Evolutionary conservation across 1,139 yeast species (phyloP).

Genomic region (Scheffersomyces stambukii): DNA sequence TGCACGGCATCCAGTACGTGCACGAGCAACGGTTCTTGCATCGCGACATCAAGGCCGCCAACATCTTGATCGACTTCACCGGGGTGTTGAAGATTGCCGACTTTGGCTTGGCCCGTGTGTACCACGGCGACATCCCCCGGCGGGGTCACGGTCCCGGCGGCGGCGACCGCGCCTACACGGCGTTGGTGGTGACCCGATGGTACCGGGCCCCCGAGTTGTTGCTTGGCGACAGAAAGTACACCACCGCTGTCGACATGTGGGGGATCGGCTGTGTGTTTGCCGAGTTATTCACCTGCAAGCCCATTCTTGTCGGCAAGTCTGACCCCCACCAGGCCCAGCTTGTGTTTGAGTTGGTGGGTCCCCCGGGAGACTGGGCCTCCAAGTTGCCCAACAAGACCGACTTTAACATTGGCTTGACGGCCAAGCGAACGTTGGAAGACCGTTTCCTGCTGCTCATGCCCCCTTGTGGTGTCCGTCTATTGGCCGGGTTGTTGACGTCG

Average conservation of each 20-base stretch:
- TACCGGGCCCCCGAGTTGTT: conserved; percentile 93
- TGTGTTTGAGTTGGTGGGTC: conserved; percentile 77
- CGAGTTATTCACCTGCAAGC: conserved; percentile 76
- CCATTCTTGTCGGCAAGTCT: conserved; percentile 79
- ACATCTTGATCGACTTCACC: conserved; percentile 68
- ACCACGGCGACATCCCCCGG: conserved; percentile 68
- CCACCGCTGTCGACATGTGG: conserved; percentile 96
- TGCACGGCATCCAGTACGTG: conserved; percentile 76
- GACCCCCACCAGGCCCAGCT: conserved; percentile 89
- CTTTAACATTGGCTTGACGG: conserved; percentile 39
- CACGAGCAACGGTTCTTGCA: conserved; percentile 74
- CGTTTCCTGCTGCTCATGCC: conserved; percentile 33
- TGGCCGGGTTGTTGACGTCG: conserved; percentile 52
- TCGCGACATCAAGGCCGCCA: conserved; percentile 93
- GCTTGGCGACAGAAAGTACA: conserved; percentile 78
- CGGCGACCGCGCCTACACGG: conserved; percentile 76
- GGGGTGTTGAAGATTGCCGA: conserved; percentile 87
- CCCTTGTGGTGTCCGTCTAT: conserved; percentile 36
- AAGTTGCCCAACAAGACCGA: conserved; percentile 57
- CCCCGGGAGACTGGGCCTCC: conserved; percentile 70
- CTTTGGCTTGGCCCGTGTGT: conserved; percentile 85
- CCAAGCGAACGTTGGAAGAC: conserved; percentile 52
- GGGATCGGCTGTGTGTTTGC: conserved; percentile 97
- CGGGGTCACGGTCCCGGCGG: conserved; percentile 61
- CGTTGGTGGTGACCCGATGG: conserved; percentile 94